Conservation (phyloP, 768 basidiomycete species). For the Hericium alpestre region DNA sequence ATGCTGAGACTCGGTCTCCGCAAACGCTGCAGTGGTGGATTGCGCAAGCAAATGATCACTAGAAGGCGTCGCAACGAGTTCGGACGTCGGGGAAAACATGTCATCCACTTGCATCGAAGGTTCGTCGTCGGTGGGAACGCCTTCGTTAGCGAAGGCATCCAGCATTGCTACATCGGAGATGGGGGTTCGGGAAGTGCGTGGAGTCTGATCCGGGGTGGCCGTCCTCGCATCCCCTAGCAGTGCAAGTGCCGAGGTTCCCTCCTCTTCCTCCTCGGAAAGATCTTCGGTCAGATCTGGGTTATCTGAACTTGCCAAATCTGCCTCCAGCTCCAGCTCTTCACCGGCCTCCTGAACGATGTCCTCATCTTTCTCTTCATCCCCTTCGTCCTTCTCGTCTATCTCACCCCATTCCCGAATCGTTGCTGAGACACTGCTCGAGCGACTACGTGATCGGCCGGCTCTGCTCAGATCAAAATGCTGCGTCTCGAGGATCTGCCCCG, state of each 20-base stretch:
- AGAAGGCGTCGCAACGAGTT: background rate
- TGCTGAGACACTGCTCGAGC: slow-evolving; percentile 35
- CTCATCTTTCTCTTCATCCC: slow-evolving; percentile 20
- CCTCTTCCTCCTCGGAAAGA: slow-evolving; percentile 3
- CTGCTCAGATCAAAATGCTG: slow-evolving; percentile 63
- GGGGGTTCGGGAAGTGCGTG: slow-evolving; percentile 2
- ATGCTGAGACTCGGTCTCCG: background rate
- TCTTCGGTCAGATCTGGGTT: slow-evolving; percentile 6
- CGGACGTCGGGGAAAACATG: background rate
- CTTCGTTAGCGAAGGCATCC: background rate
- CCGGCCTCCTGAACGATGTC: slow-evolving; percentile 16
- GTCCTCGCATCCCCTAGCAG: background rate
- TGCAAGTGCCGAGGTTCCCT: background rate
- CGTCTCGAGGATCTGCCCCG: slow-evolving; percentile 74
- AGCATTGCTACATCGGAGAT: slow-evolving; percentile 5
- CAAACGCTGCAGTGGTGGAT: background rate
- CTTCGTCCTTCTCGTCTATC: slow-evolving; percentile 8
- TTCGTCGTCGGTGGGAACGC: background rate
- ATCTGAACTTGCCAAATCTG: slow-evolving; percentile 1
- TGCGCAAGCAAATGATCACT: background rate
- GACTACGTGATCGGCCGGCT: slow-evolving; percentile 41
- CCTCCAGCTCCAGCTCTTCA: slow-evolving; percentile 17
- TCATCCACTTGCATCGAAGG: background rate
- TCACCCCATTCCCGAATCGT: slow-evolving; percentile 12
- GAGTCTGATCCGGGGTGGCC: background rate